Evolutionary conservation across 2,329 filamentous ascomycete species (phyloP).

Genomic region (Fusarium sp.): DNA sequence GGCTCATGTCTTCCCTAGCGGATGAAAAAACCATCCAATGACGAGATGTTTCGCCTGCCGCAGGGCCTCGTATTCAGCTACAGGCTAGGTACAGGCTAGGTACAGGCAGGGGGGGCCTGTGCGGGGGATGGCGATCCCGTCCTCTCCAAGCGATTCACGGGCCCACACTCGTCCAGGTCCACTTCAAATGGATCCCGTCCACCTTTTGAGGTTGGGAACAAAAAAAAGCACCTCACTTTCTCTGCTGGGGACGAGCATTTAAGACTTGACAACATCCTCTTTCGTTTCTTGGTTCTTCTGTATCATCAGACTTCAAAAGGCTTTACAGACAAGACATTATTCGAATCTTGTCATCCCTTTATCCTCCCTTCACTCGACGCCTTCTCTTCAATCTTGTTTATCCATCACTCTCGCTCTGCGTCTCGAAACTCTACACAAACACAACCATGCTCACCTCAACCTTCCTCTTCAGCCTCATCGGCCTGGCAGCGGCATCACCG

Average conservation of each 20-base stretch:
- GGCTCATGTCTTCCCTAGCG: constrained; percentile 15
- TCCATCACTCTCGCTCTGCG: constrained; percentile 2
- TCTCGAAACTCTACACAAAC: constrained; percentile 9
- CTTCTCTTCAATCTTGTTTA: neutral
- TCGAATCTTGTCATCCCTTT: neutral
- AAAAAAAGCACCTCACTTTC: neutral
- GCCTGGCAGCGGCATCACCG: constrained; percentile 46
- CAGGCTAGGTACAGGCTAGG: no score
- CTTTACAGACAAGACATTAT: constrained; percentile 1
- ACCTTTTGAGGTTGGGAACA: constrained; percentile 13
- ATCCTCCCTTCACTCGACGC: constrained; percentile 2
- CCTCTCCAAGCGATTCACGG: neutral
- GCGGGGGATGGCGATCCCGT: constrained; percentile 11
- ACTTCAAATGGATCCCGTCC: neutral
- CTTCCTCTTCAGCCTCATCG: constrained; percentile 43
- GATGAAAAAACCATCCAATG: constrained; percentile 29
- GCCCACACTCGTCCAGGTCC: neutral
- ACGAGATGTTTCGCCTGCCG: constrained; percentile 27
- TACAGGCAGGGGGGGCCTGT: constrained; percentile 2
- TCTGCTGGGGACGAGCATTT: constrained; percentile 14
- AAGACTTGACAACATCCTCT: constrained; percentile 24
- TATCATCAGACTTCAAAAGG: constrained; percentile 11
- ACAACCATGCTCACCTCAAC: constrained; percentile 43
- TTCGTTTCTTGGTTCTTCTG: constrained; percentile 20
- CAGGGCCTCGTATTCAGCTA: constrained; percentile 38